Percentiles rank a stretch among this genome's conserved stretches.
phyloP scores from a whole-genome alignment of 257 asterid genomes.

The Solanum peruvianum region DNA sequence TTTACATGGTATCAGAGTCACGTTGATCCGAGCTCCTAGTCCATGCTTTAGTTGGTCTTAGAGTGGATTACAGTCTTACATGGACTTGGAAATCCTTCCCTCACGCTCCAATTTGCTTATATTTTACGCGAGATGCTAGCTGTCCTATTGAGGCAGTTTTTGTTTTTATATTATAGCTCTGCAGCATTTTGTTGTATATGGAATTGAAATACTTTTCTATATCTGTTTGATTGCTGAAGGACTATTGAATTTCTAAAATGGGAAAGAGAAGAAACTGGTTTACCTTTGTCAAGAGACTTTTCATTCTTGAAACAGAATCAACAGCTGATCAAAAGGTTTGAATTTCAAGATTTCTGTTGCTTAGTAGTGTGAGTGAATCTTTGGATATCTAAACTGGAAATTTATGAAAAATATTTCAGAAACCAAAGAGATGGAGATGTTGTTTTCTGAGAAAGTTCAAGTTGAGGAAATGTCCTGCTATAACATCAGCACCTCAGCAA shows the following conservation, averaged over 20 bases:
- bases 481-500: slow-evolving; percentile 35
- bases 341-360: background rate
- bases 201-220: background rate
- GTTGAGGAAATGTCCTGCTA: slow-evolving; percentile 33
- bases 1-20: background rate
- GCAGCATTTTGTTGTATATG: background rate
- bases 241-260: slow-evolving; percentile 20
- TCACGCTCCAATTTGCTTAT: background rate
- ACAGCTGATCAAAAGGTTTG: slow-evolving; percentile 42
- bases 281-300: slow-evolving; percentile 49
- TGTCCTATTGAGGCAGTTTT: background rate
- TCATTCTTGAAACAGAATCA: slow-evolving; percentile 35
- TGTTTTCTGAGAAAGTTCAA: slow-evolving; percentile 25
- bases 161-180: background rate
- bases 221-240: background rate
- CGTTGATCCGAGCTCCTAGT: background rate
- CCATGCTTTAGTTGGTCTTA: background rate
- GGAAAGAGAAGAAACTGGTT: slow-evolving; percentile 67
- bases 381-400: background rate
- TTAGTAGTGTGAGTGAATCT: background rate
- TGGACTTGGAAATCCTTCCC: background rate
- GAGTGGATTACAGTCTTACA: background rate
- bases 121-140: background rate
- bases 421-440: slow-evolving; percentile 49
- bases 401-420: slow-evolving; percentile 15